Evolutionary conservation across 78 protist genomes (phyloP), one percentile per base, ranked within the genome.

Genomic region (Isochrysis galbana): DNA sequence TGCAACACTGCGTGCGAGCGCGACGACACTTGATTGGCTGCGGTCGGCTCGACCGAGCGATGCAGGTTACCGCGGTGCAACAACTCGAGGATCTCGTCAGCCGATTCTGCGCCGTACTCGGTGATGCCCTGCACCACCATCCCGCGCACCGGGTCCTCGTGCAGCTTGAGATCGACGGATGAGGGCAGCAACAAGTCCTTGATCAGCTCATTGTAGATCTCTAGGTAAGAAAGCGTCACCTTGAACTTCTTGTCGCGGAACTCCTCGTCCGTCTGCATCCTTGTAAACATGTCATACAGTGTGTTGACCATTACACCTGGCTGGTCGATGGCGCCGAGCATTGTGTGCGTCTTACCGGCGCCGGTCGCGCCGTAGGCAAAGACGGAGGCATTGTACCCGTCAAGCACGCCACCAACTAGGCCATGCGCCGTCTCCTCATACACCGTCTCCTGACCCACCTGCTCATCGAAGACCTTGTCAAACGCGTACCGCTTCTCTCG

Each of bases 121-220:
- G 93, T 90, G 93, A 90, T 90, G 45, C 93, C 90, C 41, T 84
- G 48, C 55, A 78, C 93, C 32, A 61, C 51, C n/a, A n/a, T n/a
- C n/a, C n/a, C 92, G 3, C 80, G 78, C 22, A 47, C 92, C 5
- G 87, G 88, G 87, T 90, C 92, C 11, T 90, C 92, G 39, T 82
- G 46, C 38, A 90, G 92, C 61, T 74, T 36, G 29, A 90, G 92
- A 34, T 74, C 78, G 14, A 54, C 61, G 36, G 83, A 19, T 39
- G 39, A 7, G 21, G 10, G 10, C 48, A 32, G 14, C 67, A 54
- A n/a, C n/a, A n/a, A n/a, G n/a, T n/a, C n/a, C n/a, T n/a, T n/a
- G n/a, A n/a, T n/a, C n/a, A n/a, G n/a, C n/a, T n/a, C n/a, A n/a
- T n/a, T n/a, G n/a, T n/a, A n/a, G n/a, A n/a, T n/a, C n/a, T n/a